These are phyloP conservation scores for Coemansia sp. DNA, from an alignment of 192 early-diverging fungal genomes.

Conservation along the genomic window DNA sequence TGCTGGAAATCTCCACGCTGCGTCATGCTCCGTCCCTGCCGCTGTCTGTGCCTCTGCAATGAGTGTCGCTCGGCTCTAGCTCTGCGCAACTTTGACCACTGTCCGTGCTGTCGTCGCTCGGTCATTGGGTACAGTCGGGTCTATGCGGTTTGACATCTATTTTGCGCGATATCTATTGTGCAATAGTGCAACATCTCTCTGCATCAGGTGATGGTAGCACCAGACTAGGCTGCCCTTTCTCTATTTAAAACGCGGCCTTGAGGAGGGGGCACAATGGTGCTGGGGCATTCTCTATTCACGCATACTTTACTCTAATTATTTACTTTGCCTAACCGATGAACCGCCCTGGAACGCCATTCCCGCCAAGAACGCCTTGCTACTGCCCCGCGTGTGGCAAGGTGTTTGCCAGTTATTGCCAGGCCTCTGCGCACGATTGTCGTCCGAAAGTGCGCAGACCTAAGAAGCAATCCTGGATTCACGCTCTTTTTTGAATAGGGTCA, in stretches of 20 bases:
- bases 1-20: conserved; percentile 43
- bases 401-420: background rate
- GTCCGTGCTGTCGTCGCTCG: conserved; percentile 45
- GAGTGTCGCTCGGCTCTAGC: conserved; percentile 45
- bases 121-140: conserved; percentile 50
- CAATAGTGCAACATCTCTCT: background rate
- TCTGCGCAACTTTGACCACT: conserved; percentile 46
- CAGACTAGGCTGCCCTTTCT: background rate
- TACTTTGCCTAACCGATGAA: background rate
- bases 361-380: background rate
- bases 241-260: no score
- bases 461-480: background rate
- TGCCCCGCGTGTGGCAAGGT: background rate
- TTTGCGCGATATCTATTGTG: background rate
- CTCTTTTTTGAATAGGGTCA: background rate
- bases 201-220: background rate
- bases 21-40: conserved; percentile 51
- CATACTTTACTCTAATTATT: no score
- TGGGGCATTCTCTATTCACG: no score
- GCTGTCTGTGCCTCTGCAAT: conserved; percentile 51
- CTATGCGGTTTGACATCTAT: conserved; percentile 28
- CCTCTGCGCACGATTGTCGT: background rate
- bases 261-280: no score
- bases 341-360: background rate
- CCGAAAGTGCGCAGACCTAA: background rate